Evolutionary conservation across 768 basidiomycete species (phyloP), one percentile per base, ranked within the genome.

Genomic region (Naematelia aurantialba): DNA sequence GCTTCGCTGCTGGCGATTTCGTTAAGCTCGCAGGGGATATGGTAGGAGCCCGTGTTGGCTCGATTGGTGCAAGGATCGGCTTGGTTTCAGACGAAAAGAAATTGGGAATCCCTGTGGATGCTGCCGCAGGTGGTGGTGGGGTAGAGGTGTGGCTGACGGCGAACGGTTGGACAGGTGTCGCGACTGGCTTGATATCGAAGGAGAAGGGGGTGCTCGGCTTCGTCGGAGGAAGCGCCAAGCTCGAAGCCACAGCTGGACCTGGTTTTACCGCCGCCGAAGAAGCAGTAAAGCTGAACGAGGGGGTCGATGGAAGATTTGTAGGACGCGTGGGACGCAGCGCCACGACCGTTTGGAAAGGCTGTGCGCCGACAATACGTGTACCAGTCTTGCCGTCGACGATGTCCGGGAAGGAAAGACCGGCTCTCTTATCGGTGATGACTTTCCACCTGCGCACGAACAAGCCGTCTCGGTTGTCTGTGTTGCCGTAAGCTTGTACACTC

Each of bases 301-400:
- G 52, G 13, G 46, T 50, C 45, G 48, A 46, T 19, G 45, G 39
- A 22, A n/a, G 14, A n/a, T 21, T 21, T 27, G 49, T 52, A 14
- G 49, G 19, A 45, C 26, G 3, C n/a, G 29, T n/a, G n/a, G n/a
- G n/a, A n/a, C n/a, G n/a, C n/a, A n/a, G 59, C 12, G 59, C 50
- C 17, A 53, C 45, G 2, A 34, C 21, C 17, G 19, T 19, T 29
- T 30, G 14, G 30, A 19, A 10, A 10, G 21, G 17, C 25, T n/a
- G 59, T 5, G 56, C 45, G 25, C 59, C 70, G 22, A 67, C 72
- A 17, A 68, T 52, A 8, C 45, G 54, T 3, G 63, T 58, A n/a
- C 73, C 67, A 0, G 60, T 57, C 29, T 62, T 13, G 13, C 76
- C 78, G 52, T 78, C 76, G 58, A 78, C 76, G 17, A 79, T 66